Percentiles rank a stretch among this genome's conserved stretches.
Evolutionary conservation across 2,329 filamentous ascomycete species (phyloP).

Genomic region (Aureobasidium sp.): DNA sequence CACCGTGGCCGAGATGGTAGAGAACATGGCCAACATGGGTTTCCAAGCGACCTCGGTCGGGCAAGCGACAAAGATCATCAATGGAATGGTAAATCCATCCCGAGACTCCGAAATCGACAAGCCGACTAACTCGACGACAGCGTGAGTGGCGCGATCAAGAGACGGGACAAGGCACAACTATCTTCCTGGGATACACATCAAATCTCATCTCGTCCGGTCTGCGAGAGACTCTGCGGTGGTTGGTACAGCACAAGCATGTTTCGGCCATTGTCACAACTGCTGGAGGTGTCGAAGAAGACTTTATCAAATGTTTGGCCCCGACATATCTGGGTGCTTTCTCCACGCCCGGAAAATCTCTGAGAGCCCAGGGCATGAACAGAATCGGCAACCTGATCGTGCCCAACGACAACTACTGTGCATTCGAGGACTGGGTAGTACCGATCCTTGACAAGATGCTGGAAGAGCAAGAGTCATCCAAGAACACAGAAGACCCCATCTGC

Average conservation of each 20-base stretch:
- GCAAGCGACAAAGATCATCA: conserved; percentile 85
- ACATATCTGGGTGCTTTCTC: conserved; percentile 89
- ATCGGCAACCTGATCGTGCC: conserved; percentile 95
- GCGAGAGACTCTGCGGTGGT: conserved; percentile 81
- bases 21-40: conserved; percentile 78
- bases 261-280: conserved; percentile 92
- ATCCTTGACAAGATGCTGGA: conserved; percentile 91
- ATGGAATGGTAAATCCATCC: conserved; percentile 69
- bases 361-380: conserved; percentile 81
- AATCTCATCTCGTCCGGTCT: conserved; percentile 96
- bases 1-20: conserved; percentile 76
- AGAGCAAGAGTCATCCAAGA: conserved; percentile 77
- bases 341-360: conserved; percentile 67
- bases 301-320: conserved; percentile 94
- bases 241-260: conserved; percentile 87
- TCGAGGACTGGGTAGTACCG: conserved; percentile 95
- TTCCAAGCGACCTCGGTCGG: conserved; percentile 75
- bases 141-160: conserved; percentile 75
- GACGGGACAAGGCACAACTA: conserved; percentile 73
- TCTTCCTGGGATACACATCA: conserved; percentile 95
- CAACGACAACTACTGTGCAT: conserved; percentile 94
- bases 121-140: conserved; percentile 36
- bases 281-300: conserved; percentile 91
- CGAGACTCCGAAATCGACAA: background rate
- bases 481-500: conserved; percentile 56